Base-by-base conservation (phyloP, 169 alveolate species). In the Eimeria falciformis region DNA sequence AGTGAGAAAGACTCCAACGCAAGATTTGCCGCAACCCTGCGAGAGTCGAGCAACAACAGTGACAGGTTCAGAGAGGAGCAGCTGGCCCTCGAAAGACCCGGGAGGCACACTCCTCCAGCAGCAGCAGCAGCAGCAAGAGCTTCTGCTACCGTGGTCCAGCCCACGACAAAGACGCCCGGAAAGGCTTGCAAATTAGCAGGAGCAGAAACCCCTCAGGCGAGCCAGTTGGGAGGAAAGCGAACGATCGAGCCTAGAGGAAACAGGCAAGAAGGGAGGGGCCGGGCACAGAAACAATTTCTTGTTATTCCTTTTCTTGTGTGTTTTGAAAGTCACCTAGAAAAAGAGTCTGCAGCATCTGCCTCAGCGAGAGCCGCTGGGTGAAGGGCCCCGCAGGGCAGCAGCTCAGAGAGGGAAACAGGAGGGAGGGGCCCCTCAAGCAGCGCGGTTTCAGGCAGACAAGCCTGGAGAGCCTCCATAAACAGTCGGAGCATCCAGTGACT, bases 401-500 rank as follows among this genome's bases (percentile, higher is more conserved):
- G 75, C 58, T 25, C 55, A 37, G 37, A 40, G 2, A 55, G 92
- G 50, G 84, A 68, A 33, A 37, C 53, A 18, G 84, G 46, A 21
- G 84, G 75, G n/a, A 18, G 73, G 5, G 92, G 92, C 12, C 27
- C 27, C 11, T 33, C 53, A 21, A 85, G 50, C 3, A 62, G 18
- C 29, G 78, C 45, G n/a, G 40, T 53, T 75, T 85, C 92, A 9
- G 92, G 92, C 37, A 85, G 53, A 18, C 75, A 55, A 37, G 55
- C 53, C n/a, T 77, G 33, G 17, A 85, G 47, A 65, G 92, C 92
- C 46, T 85, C 92, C 7, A 29, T 55, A 18, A 85, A 56, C 12
- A 85, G 78, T 50, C 92, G 92, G 23, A 85, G 84, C 69, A 68
- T 45, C 92, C 92, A 66, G 73, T 85, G 92, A 9, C 92, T 50